Evolutionary conservation across 371 early-diverging fungal species (phyloP).

Genomic region (Lichtheimia corymbifera): DNA sequence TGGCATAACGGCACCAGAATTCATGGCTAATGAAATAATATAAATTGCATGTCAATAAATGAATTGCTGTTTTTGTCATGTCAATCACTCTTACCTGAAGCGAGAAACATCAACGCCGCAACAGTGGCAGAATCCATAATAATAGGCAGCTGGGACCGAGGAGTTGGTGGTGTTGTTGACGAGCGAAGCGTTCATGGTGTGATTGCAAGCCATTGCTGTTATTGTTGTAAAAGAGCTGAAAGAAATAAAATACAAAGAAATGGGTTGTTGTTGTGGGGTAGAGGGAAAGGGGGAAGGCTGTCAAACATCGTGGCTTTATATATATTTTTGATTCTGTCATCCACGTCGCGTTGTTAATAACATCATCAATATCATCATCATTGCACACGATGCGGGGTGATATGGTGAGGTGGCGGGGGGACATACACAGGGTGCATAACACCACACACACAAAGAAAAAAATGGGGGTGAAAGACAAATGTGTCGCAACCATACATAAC

Average conservation of each 20-base stretch:
- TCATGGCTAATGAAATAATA: conserved; percentile 17
- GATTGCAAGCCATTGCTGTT: background rate
- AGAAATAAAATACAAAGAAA: conserved; percentile 5
- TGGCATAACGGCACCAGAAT: conserved; percentile 23
- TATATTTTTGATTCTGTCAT: too few species aligned
- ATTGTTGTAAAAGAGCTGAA: background rate
- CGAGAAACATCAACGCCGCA: conserved; percentile 26
- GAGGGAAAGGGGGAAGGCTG: too few species aligned
- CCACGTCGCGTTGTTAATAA: too few species aligned
- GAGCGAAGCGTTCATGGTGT: background rate
- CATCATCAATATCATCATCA: too few species aligned
- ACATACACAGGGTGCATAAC: too few species aligned
- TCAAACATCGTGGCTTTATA: too few species aligned
- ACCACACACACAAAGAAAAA: too few species aligned
- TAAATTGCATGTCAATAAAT: background rate
- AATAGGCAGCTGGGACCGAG: too few species aligned
- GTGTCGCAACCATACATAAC: background rate
- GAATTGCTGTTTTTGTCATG: background rate
- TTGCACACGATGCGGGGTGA: too few species aligned
- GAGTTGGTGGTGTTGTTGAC: too few species aligned
- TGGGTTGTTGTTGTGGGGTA: background rate
- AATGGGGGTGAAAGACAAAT: background rate
- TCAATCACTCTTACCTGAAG: conserved; percentile 17
- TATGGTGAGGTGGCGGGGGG: too few species aligned
- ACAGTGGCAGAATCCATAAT: conserved; percentile 18